Base-by-base conservation (phyloP, 257 asterid genomes). In the Anisodus acutangulus region DNA sequence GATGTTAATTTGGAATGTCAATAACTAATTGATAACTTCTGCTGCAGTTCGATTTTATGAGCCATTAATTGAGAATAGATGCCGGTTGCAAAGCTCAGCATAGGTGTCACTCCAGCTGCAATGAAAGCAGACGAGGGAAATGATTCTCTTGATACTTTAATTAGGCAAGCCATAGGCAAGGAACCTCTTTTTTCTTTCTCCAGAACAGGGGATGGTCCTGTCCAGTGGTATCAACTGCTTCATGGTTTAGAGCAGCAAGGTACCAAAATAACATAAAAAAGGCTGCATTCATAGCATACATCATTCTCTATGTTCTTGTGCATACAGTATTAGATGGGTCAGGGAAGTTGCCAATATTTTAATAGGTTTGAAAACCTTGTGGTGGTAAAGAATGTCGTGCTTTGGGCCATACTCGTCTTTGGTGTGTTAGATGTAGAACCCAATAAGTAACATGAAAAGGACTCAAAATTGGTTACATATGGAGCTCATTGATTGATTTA, bases 241-340 rank as follows among this genome's bases (percentile, higher is more conserved):
- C 86, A 92, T 81, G 91, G 93, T 83, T 90, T 92, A 79, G 98
- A 97, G 79, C 97, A 91, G 82, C 97, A 93, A 90, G 99, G 99
- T 94, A 84, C 57, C 19, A 54, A 57, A 74, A 9, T 41, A 79
- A 78, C 69, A 45, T 31, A 31, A 81, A 76, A 68, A 11, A 60
- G 68, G 78, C 78, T 16, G 79, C 80, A 41, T 85, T 83, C 78
- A 58, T 43, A 55, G 45, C 45, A 22, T 13, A 78, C 64, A 31
- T 0, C 82, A 22, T 26, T 78, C 15, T 26, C 26, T 78, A 31
- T 49, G 22, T 78, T 78, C 19, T 78, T 78, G 31, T 26, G 64
- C 64, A 31, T 78, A 41, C 45, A 41, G 45, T 41, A 78, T 31
- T 78, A 31, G 82, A 78, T 78, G 47, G 63, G 64, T 53, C 16